A percentile compares a stretch with the other conserved stretches of the same genome.
Evolutionary conservation across 2,329 filamentous ascomycete species (phyloP).

Genomic region (Botryotinia convoluta): DNA sequence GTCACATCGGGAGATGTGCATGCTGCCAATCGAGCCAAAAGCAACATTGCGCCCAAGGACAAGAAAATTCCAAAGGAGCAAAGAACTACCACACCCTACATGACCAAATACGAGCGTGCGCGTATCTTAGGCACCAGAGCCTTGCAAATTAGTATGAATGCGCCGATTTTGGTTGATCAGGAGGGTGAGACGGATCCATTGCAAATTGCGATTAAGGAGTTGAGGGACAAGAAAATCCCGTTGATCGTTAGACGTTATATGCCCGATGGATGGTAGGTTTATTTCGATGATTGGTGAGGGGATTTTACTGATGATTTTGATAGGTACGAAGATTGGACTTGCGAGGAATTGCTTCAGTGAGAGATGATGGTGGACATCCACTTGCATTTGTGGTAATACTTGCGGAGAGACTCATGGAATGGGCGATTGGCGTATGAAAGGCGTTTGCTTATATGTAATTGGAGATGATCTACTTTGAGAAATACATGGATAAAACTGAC

Average conservation of each 20-base stretch:
- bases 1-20: constrained; percentile 62
- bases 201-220: constrained; percentile 95
- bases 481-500: neutral
- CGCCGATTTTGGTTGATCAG: constrained; percentile 90
- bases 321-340: constrained; percentile 95
- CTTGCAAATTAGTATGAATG: constrained; percentile 98
- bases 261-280: constrained; percentile 87
- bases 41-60: constrained; percentile 60
- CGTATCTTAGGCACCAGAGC: constrained; percentile 90
- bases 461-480: neutral
- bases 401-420: constrained; percentile 28
- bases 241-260: constrained; percentile 92
- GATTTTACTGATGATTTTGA: constrained; percentile 13
- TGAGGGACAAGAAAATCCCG: constrained; percentile 98
- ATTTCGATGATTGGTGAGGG: neutral
- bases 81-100: constrained; percentile 91
- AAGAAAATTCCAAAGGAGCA: constrained; percentile 90
- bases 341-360: constrained; percentile 75
- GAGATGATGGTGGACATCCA: constrained; percentile 15
- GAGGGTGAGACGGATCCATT: constrained; percentile 97
- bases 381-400: constrained; percentile 17
- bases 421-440: constrained; percentile 35
- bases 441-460: constrained; percentile 21
- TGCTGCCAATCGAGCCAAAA: constrained; percentile 53
- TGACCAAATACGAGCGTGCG: constrained; percentile 98